These are phyloP conservation scores for Lunasporangiospora selenospora DNA, from an alignment of 192 early-diverging fungal species.

Conservation along the genomic window DNA sequence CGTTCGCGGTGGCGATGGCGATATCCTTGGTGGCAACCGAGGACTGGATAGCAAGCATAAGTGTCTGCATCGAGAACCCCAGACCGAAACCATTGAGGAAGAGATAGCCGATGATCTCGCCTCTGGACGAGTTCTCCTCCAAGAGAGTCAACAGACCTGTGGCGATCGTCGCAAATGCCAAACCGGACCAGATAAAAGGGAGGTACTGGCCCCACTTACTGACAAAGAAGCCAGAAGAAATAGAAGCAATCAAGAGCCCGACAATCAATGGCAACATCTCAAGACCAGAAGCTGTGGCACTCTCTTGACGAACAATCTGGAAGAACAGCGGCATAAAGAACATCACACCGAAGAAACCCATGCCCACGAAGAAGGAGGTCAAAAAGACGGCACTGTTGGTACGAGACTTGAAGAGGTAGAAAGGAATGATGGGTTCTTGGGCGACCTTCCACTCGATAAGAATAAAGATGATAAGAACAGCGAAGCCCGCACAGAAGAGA, in stretches of 20 bases:
- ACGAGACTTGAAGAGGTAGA: conserved; percentile 60
- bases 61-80: conserved; percentile 74
- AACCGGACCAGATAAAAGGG: conserved; percentile 68
- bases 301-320: conserved; percentile 59
- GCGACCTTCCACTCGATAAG: conserved; percentile 70
- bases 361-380: conserved; percentile 48
- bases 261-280: conserved; percentile 79
- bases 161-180: conserved; percentile 63
- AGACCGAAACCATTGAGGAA: conserved; percentile 76
- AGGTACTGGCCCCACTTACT: conserved; percentile 61
- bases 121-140: conserved; percentile 47
- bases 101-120: conserved; percentile 65
- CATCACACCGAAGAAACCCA: conserved; percentile 57
- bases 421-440: conserved; percentile 73
- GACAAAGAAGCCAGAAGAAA: conserved; percentile 67
- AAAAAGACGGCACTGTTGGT: conserved; percentile 51
- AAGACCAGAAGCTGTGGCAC: conserved; percentile 73
- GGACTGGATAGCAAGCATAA: conserved; percentile 74
- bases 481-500: conserved; percentile 58
- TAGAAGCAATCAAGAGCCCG: conserved; percentile 65
- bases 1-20: conserved; percentile 67
- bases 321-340: conserved; percentile 81
- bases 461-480: conserved; percentile 59
- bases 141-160: conserved; percentile 64
- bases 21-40: conserved; percentile 63